Percentiles rank a stretch among this genome's conserved stretches.
Evolutionary conservation across 768 basidiomycete genomes (phyloP).

Genomic region (Boletus rubescentipes): DNA sequence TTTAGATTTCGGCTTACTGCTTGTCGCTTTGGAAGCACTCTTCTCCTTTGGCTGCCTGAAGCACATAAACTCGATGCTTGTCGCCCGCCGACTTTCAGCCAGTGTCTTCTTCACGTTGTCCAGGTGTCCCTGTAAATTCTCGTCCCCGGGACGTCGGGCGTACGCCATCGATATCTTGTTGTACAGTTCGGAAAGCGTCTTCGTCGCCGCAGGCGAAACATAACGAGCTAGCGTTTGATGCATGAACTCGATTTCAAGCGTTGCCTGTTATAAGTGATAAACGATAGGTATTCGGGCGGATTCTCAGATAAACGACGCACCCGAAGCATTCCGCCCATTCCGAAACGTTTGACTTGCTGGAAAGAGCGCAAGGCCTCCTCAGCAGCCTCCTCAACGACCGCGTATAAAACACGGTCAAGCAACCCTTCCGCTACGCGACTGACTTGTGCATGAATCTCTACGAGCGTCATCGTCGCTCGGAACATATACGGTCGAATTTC

Average conservation of each 20-base stretch:
- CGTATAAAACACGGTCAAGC: conserved; percentile 77
- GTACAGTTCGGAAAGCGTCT: conserved; percentile 88
- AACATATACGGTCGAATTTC: conserved; percentile 97
- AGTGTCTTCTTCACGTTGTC: conserved; percentile 91
- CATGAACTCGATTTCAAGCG: conserved; percentile 98
- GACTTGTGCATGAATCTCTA: conserved; percentile 90
- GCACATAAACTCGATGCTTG: conserved; percentile 93
- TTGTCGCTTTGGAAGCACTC: conserved; percentile 14
- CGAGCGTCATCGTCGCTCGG: conserved; percentile 82
- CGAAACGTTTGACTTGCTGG: conserved; percentile 85
- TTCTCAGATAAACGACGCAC: conserved; percentile 39
- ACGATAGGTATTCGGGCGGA: background rate
- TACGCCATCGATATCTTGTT: conserved; percentile 94
- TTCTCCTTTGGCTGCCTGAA: conserved; percentile 71
- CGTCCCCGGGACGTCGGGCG: conserved; percentile 77
- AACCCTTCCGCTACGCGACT: conserved; percentile 75
- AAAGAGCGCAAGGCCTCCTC: conserved; percentile 83
- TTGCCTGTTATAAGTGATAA: conserved; percentile 62
- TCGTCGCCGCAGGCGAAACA: conserved; percentile 76
- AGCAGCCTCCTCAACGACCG: conserved; percentile 81
- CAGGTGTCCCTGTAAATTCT: conserved; percentile 82
- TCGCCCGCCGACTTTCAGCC: conserved; percentile 83
- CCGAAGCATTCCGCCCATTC: conserved; percentile 98
- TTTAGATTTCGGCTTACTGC: conserved; percentile 18
- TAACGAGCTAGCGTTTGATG: conserved; percentile 93